These are phyloP conservation scores for Musa schizocarpa DNA, from an alignment of 176 grass and related monocot species.

Conservation along the genomic window DNA sequence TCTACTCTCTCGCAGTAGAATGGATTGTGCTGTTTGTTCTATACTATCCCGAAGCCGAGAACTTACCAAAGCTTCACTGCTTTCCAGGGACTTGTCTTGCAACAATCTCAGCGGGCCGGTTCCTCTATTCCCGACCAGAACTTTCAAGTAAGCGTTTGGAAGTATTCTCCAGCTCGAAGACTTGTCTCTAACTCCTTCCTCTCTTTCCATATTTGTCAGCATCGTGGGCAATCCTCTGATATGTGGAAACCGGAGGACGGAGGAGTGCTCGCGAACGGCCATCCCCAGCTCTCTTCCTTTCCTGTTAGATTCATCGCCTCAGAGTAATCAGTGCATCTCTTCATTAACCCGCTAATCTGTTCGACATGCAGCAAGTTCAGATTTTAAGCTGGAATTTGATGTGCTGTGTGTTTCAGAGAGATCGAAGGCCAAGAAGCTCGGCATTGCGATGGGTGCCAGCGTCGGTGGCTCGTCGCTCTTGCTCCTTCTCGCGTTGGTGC, in stretches of 20 bases:
- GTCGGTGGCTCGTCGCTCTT: conserved; percentile 56
- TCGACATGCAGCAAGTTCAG: conserved; percentile 18
- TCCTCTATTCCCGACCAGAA: conserved; percentile 61
- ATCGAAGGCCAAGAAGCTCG: conserved; percentile 58
- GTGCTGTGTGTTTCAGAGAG: conserved; percentile 23
- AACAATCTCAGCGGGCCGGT: conserved; percentile 85
- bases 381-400: conserved; percentile 4
- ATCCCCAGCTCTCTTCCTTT: conserved; percentile 44
- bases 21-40: conserved; percentile 12
- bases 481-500: conserved; percentile 41
- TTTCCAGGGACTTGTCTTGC: conserved; percentile 82
- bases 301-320: conserved; percentile 48
- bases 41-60: background rate
- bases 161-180: conserved; percentile 15
- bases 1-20: conserved; percentile 9
- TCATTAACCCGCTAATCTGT: conserved; percentile 9
- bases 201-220: conserved; percentile 18
- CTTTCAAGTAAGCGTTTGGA: conserved; percentile 55
- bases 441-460: conserved; percentile 55
- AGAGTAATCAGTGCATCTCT: conserved; percentile 18
- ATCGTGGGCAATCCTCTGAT: conserved; percentile 84
- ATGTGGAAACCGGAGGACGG: conserved; percentile 41
- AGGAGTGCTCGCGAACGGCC: conserved; percentile 46
- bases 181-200: background rate
- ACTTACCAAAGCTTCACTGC: background rate